Evolutionary conservation across 805 yeast genomes (phyloP).

Genomic region (Myxozyma vanderwaltii): DNA sequence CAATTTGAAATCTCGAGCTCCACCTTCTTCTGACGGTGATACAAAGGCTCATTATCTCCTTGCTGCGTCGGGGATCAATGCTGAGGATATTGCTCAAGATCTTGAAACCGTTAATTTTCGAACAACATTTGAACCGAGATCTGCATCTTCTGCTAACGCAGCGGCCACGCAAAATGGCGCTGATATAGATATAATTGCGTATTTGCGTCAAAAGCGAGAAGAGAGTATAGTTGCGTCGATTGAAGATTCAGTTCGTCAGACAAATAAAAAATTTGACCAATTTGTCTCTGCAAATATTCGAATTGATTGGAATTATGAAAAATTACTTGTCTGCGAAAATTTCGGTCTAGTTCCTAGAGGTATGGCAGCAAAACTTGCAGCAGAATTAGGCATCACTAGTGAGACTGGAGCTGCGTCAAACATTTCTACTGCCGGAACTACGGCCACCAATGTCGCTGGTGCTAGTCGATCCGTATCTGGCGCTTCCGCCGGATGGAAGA

Average conservation of each 20-base stretch:
- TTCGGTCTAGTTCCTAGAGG: constrained; percentile 56
- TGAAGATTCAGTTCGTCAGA: constrained; percentile 71
- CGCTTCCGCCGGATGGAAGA: constrained; percentile 40
- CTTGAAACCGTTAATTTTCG: constrained; percentile 47
- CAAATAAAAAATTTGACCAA: constrained; percentile 80
- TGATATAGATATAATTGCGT: constrained; percentile 58
- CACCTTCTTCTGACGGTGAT: constrained; percentile 40
- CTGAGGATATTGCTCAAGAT: constrained; percentile 73
- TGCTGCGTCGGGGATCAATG: constrained; percentile 85
- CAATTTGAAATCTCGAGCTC: constrained; percentile 52
- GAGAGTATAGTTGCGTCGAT: constrained; percentile 81
- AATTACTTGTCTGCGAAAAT: constrained; percentile 70
- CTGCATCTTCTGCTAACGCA: constrained; percentile 28
- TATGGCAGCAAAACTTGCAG: constrained; percentile 22
- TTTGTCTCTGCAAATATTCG: constrained; percentile 72
- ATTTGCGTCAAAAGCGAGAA: constrained; percentile 69
- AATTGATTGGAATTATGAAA: constrained; percentile 81
- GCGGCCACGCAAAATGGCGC: neutral
- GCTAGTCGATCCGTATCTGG: neutral
- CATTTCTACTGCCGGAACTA: neutral
- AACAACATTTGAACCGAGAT: constrained; percentile 39
- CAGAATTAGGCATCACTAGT: constrained; percentile 32
- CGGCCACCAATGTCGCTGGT: neutral
- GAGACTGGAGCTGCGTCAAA: constrained; percentile 9
- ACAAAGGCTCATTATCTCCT: constrained; percentile 71